Base-by-base conservation (phyloP, 805 yeast species). In the Wickerhamomyces hampshirensis region DNA sequence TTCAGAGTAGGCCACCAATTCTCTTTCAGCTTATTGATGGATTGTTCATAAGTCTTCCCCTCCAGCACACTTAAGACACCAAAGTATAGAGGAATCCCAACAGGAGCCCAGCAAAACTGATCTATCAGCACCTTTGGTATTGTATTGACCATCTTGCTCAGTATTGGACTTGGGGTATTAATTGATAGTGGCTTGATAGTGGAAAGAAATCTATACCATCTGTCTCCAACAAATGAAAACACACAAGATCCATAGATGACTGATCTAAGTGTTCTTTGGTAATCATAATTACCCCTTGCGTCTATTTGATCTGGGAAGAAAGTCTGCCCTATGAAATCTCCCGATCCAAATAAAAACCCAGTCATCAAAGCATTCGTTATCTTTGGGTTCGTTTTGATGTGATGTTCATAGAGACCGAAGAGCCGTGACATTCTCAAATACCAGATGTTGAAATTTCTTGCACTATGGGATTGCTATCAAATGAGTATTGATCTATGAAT, bases 71-170 rank as follows among this genome's bases (percentile, higher is more conserved):
- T 70, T 79, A 87, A 80, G 28, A 73, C 66, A 1, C 76, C 52
- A 52, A 69, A 87, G 58, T 86, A 89, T 33, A 83, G 54, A 2
- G 91, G 89, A 7, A 88, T 73, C 4, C 80, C 76, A 10, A 82
- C 49, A 2, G 96, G 96, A 0, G 96, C 86, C 71, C 86, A 86
- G 0, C 69, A 42, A 18, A 74, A 49, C 55, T 88, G 96, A 59
- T 89, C 97, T 6, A 73, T 68, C 0, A 72, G 69, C 12, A 84
- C 87, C 33, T 86, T 61, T 8, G 63, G 52, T 1, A 63, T 15
- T 0, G 75, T 66, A 41, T 74, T 68, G 17, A 45, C 39, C 39
- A 51, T 31, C 21, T 49, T 44, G 26, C 49, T 50, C 4, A 39
- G 28, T 2, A 51, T 42, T 9, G 45, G 39, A 4, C 47, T 48